Conservation (phyloP, 345 rosid species). For the Populus nigra region DNA sequence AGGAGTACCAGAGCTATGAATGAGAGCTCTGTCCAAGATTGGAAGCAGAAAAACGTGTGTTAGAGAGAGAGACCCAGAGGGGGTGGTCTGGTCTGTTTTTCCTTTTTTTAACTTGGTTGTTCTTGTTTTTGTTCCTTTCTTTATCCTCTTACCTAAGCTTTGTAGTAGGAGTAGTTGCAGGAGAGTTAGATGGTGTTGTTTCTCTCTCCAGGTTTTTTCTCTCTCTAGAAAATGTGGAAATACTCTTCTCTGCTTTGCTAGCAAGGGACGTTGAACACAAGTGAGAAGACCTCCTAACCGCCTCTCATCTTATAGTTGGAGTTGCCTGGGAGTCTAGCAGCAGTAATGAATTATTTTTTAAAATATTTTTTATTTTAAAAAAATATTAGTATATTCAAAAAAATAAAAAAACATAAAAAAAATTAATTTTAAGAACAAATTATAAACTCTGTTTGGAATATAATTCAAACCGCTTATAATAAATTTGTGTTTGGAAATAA, state of each 20-base stretch:
- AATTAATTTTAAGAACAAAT: too few relatives aligned
- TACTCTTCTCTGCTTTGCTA: conserved; percentile 34
- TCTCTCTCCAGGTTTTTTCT: background rate
- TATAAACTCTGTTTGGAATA: too few relatives aligned
- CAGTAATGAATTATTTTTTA: too few relatives aligned
- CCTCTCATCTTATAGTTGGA: conserved; percentile 6
- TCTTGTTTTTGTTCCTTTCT: background rate
- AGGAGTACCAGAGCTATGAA: background rate
- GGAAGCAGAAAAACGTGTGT: background rate
- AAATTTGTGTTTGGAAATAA: too few relatives aligned
- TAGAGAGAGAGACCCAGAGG: background rate
- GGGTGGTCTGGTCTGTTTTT: too few relatives aligned
- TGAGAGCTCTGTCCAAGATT: background rate
- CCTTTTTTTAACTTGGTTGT: background rate
- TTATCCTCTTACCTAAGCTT: background rate
- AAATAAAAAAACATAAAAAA: too few relatives aligned
- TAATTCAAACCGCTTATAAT: too few relatives aligned
- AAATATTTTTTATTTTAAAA: too few relatives aligned
- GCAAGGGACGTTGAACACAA: conserved; percentile 25
- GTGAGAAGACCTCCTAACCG: conserved; percentile 40
- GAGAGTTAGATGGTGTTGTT: too few relatives aligned
- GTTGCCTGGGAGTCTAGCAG: too few relatives aligned
- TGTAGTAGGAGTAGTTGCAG: background rate
- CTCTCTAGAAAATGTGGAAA: conserved; percentile 2
- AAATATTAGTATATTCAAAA: too few relatives aligned